phyloP scores from a whole-genome alignment of 129 eudicot genomes.

The Saposhnikovia divaricata region DNA sequence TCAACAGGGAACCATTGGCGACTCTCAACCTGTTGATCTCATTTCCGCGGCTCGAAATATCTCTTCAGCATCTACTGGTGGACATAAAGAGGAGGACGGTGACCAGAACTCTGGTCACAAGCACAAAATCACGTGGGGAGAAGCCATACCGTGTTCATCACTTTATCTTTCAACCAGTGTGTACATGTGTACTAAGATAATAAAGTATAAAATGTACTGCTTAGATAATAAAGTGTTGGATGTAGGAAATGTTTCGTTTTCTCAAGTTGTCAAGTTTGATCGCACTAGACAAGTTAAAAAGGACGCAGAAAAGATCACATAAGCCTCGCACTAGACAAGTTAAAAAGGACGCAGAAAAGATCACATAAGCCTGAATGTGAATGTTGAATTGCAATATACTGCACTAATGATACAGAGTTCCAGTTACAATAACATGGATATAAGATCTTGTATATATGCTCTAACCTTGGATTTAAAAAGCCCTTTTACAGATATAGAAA shows the following conservation, averaged over 20 bases:
- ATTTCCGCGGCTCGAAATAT: conserved; percentile 18
- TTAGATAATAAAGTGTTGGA: neutral
- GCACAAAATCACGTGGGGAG: neutral
- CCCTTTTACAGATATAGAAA: neutral
- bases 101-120: neutral
- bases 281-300: neutral
- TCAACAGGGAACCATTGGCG: conserved; percentile 27
- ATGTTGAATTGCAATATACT: neutral
- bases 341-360: no score
- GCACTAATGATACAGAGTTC: neutral
- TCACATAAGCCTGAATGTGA: no score
- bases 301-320: no score
- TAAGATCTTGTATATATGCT: neutral
- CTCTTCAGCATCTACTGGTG: neutral
- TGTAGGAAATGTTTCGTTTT: neutral
- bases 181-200: neutral
- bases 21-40: conserved; percentile 34
- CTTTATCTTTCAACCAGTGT: neutral
- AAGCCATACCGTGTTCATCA: neutral
- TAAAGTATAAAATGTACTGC: neutral
- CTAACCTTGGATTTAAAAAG: neutral
- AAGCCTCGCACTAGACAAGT: no score
- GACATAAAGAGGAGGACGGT: neutral
- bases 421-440: neutral
- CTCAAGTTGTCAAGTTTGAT: no score